Evolutionary conservation across 257 asterid genomes (phyloP), one percentile per base, ranked within the genome.

Genomic region (Nyctanthes arbortristis): DNA sequence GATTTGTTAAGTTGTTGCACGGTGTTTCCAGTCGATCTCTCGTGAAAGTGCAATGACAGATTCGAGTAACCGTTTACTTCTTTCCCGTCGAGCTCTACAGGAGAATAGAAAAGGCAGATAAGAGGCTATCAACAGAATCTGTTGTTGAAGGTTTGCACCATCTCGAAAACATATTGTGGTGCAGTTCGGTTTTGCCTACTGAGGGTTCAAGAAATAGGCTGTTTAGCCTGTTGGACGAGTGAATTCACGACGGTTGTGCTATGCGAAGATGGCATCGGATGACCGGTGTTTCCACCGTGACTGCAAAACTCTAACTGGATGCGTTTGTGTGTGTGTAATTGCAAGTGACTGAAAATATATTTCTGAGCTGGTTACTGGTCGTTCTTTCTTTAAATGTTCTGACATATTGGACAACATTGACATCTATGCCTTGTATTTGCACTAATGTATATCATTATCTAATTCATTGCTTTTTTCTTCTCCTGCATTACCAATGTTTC

Each of bases 1-100:
- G 88, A 28, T 83, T 83, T 64, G 82, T 74, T 36, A 80, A 83
- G 65, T 37, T 83, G 80, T 78, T 83, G 79, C 88, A 80, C 11
- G 88, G 88, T n/a, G 76, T 75, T 9, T 83, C 85, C 4, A 80
- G 85, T 75, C 85, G 87, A 3, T 65, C 83, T 28, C 65, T 70
- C 30, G 70, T 81, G 22, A 83, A 80, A 77, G 66, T 59, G 36
- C 87, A 82, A 73, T 82, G 63, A 75, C 73, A 72, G 14, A 59
- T 12, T 24, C 40, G 52, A 64, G 67, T 49, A 5, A 52, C 59
- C 59, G 30, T 52, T 52, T 22, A 20, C 59, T 52, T 52, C 59
- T 9, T 52, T 18, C 67, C 59, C 24, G 14, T 20, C 59, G 24
- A 52, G 59, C 59, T n/a, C n/a, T 24, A 52, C 59, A 12, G 59